A percentile compares a stretch with the other conserved stretches of the same genome.
Evolutionary conservation across 345 rosid genomes (phyloP).

Genomic region (Lepidium aucheri): DNA sequence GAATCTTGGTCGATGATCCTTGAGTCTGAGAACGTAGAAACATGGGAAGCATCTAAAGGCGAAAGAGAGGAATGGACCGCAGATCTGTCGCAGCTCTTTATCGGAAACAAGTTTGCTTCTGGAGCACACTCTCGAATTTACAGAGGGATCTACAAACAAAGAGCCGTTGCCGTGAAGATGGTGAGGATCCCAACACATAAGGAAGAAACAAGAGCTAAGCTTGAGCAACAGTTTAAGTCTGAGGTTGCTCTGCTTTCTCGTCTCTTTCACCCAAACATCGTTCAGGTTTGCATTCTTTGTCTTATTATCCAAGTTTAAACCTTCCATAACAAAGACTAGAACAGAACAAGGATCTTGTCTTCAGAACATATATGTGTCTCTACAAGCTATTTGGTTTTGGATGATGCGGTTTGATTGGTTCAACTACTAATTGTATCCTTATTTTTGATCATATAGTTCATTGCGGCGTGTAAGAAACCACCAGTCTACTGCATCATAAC

Average conservation of each 20-base stretch:
- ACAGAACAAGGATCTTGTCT: slow-evolving; percentile 3
- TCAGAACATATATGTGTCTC: background rate
- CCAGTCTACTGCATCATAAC: slow-evolving; percentile 97
- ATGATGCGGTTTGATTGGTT: background rate
- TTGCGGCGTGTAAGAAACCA: slow-evolving; percentile 96
- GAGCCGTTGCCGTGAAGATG: slow-evolving; percentile 98
- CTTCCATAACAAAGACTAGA: background rate
- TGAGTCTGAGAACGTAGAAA: slow-evolving; percentile 91
- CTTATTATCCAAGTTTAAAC: background rate
- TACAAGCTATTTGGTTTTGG: background rate
- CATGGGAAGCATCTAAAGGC: slow-evolving; percentile 82
- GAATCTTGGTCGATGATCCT: slow-evolving; percentile 98
- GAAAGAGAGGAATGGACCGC: slow-evolving; percentile 98
- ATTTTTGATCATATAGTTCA: slow-evolving; percentile 48
- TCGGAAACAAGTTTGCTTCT: slow-evolving; percentile 95
- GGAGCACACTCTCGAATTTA: slow-evolving; percentile 93
- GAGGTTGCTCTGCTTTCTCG: slow-evolving; percentile 97
- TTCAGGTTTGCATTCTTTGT: slow-evolving; percentile 42
- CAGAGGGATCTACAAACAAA: slow-evolving; percentile 93
- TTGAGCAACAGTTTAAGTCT: slow-evolving; percentile 93
- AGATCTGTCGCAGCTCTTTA: slow-evolving; percentile 93
- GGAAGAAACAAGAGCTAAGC: slow-evolving; percentile 68
- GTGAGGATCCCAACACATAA: slow-evolving; percentile 81
- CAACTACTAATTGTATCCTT: background rate
- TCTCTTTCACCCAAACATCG: slow-evolving; percentile 83